A percentile compares a stretch with the other conserved stretches of the same genome.
These are phyloP conservation scores for Flammula alnicola DNA, from an alignment of 1,284 basidiomycete genomes.

Conservation along the genomic window DNA sequence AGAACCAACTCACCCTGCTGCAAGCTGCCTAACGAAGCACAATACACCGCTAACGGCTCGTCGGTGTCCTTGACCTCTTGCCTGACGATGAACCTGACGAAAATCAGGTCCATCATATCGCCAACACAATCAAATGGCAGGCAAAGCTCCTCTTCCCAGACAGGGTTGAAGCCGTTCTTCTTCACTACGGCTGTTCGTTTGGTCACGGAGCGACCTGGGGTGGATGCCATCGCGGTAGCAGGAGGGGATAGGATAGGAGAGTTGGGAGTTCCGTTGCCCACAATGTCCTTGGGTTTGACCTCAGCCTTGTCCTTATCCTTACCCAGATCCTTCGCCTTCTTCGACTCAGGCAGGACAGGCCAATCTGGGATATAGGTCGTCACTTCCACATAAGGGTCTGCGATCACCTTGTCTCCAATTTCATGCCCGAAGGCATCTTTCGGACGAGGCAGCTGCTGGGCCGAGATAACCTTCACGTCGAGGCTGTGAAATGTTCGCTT, in stretches of 20 bases:
- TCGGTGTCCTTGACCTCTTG: conserved; percentile 63
- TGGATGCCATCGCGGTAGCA: conserved; percentile 32
- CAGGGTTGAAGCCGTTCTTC: conserved; percentile 88
- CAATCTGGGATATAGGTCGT: conserved; percentile 41
- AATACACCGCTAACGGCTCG: conserved; percentile 71
- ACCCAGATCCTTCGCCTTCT: background rate
- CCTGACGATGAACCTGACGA: conserved; percentile 74
- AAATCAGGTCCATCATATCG: conserved; percentile 79
- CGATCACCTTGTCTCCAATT: conserved; percentile 54
- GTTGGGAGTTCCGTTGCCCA: conserved; percentile 28
- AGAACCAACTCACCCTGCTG: conserved; percentile 61
- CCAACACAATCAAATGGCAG: conserved; percentile 75
- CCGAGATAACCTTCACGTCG: conserved; percentile 82
- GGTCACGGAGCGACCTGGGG: conserved; percentile 43
- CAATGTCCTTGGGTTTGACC: conserved; percentile 11
- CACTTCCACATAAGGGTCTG: conserved; percentile 40
- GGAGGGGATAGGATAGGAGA: conserved; percentile 26
- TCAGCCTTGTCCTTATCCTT: background rate
- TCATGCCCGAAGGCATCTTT: conserved; percentile 71
- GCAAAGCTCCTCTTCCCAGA: conserved; percentile 74
- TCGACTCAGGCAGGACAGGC: conserved; percentile 64
- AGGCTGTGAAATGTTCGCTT: conserved; percentile 65
- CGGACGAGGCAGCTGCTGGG: conserved; percentile 87
- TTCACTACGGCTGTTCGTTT: conserved; percentile 58
- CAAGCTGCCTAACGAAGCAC: conserved; percentile 65